Evolutionary conservation across 768 basidiomycete species (phyloP).

Genomic region (Piloderma croceum): DNA sequence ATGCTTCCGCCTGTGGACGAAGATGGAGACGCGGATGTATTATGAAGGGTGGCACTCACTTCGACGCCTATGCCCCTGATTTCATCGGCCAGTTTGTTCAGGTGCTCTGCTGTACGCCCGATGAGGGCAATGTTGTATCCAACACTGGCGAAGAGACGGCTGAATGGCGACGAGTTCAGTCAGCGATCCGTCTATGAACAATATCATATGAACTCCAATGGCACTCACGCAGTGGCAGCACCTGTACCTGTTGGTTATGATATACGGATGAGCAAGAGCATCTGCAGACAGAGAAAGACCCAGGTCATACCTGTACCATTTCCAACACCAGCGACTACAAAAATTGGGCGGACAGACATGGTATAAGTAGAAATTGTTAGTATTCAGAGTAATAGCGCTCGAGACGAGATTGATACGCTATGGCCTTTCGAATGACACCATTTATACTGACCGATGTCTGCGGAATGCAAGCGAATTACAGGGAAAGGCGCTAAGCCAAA

Average conservation of each 20-base stretch:
- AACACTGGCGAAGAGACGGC: conserved; percentile 53
- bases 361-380: too few species aligned
- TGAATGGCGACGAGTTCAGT: conserved; percentile 18
- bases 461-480: too few species aligned
- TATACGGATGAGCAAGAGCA: conserved; percentile 1
- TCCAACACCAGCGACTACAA: conserved; percentile 55
- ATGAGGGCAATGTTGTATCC: conserved; percentile 67
- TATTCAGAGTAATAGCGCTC: too few species aligned
- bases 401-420: too few species aligned
- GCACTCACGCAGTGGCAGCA: conserved; percentile 52
- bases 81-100: conserved; percentile 49
- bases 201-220: conserved; percentile 3
- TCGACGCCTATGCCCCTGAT: conserved; percentile 55
- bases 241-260: conserved; percentile 47
- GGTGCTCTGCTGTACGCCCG: conserved; percentile 47
- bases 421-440: too few species aligned
- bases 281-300: conserved; percentile 1
- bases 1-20: conserved; percentile 19
- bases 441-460: too few species aligned
- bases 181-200: background rate
- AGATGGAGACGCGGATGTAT: too few species aligned
- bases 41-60: conserved; percentile 27
- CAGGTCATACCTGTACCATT: conserved; percentile 34
- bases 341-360: conserved; percentile 37
- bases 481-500: too few species aligned